Evolutionary conservation across 257 asterid species (phyloP).

Genomic region (Hygrophila difformis): DNA sequence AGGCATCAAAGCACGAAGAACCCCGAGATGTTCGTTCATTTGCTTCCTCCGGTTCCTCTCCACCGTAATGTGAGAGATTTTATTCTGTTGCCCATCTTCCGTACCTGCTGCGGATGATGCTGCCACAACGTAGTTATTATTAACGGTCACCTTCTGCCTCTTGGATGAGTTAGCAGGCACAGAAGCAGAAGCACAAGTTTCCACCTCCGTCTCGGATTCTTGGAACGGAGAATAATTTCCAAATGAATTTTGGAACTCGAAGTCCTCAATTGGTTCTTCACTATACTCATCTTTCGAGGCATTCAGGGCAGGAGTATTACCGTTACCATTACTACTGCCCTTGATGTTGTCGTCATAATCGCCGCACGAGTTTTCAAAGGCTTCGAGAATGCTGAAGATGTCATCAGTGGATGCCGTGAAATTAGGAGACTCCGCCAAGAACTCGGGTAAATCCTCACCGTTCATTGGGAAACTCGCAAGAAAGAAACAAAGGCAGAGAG

Average conservation of each 20-base stretch:
- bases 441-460: conserved; percentile 27
- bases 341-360: conserved; percentile 12
- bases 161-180: conserved; percentile 20
- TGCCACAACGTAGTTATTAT: too few species aligned
- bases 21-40: conserved; percentile 71
- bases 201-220: conserved; percentile 33
- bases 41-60: conserved; percentile 85
- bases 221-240: conserved; percentile 21
- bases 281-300: conserved; percentile 16
- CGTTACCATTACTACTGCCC: too few species aligned
- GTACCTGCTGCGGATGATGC: conserved; percentile 9
- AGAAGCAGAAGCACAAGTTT: conserved; percentile 23
- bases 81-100: conserved; percentile 41
- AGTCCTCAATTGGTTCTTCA: conserved; percentile 18
- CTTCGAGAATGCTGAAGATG: conserved; percentile 65
- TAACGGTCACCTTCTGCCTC: conserved; percentile 34
- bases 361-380: conserved; percentile 34
- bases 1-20: conserved; percentile 77
- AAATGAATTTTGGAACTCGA: conserved; percentile 38
- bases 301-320: too few species aligned
- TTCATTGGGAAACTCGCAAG: conserved; percentile 29
- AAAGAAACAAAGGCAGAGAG: too few species aligned
- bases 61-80: conserved; percentile 56
- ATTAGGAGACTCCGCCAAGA: conserved; percentile 23
- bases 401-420: conserved; percentile 40